Conservation (phyloP, 192 early-diverging fungal genomes). For the Phlyctochytrium planicorne region DNA sequence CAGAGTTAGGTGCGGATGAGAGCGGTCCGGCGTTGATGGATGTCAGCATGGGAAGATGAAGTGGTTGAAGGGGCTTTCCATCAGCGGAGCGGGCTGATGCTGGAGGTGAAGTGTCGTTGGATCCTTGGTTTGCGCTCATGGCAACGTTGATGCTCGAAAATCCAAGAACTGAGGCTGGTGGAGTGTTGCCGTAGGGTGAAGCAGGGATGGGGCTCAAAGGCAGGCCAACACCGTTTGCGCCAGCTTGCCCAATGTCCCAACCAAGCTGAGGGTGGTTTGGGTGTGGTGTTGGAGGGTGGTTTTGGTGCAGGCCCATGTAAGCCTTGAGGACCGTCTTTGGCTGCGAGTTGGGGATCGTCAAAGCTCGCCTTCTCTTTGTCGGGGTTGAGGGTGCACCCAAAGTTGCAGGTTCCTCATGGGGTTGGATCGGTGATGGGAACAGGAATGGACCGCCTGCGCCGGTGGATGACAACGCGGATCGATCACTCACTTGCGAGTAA, state of each 20-base stretch:
- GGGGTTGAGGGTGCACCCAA: background rate
- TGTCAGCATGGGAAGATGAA: too few species aligned
- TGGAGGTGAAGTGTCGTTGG: background rate
- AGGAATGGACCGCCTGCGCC: too few species aligned
- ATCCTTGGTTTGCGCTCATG: too few species aligned
- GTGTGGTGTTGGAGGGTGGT: too few species aligned
- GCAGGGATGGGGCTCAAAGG: background rate
- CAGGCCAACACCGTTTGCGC: background rate
- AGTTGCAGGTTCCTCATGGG: background rate
- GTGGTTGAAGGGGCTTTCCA: background rate
- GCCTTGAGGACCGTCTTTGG: slow-evolving; percentile 3
- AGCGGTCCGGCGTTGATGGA: background rate
- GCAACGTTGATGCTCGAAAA: background rate
- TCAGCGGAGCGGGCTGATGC: too few species aligned
- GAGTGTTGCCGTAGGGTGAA: slow-evolving; percentile 1
- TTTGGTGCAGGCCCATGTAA: background rate
- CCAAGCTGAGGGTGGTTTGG: too few species aligned
- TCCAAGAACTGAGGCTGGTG: background rate
- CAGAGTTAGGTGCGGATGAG: background rate
- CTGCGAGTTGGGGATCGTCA: slow-evolving; percentile 6
- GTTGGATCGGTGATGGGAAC: background rate
- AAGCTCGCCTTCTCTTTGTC: background rate
- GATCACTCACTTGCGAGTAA: background rate
- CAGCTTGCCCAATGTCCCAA: too few species aligned
- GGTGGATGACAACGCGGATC: too few species aligned